These are phyloP conservation scores for Eragrostis nindensis DNA, from an alignment of 176 grass and related monocot genomes.

Conservation along the genomic window DNA sequence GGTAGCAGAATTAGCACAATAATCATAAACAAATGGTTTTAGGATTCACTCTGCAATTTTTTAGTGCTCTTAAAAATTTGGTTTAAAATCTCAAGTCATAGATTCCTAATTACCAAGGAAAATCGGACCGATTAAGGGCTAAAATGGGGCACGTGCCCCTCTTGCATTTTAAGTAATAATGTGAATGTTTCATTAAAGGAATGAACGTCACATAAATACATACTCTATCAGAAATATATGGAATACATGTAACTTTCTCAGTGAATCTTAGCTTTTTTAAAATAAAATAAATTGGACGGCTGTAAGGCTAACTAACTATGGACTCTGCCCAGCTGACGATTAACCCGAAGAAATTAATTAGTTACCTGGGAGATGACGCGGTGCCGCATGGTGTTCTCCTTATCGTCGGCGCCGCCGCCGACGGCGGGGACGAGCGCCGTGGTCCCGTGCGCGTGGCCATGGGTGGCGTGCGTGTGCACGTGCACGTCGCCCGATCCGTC, in stretches of 20 bases:
- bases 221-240: too few species aligned
- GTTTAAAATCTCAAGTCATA: too few species aligned
- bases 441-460: constrained; percentile 56
- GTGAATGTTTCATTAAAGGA: too few species aligned
- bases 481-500: neutral
- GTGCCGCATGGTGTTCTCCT: constrained; percentile 44
- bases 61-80: too few species aligned
- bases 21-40: too few species aligned
- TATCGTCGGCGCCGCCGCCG: constrained; percentile 34
- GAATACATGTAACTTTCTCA: neutral
- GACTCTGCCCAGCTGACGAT: neutral
- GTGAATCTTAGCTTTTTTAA: neutral
- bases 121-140: neutral
- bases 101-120: too few species aligned
- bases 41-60: too few species aligned
- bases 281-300: neutral
- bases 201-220: too few species aligned
- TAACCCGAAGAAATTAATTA: too few species aligned
- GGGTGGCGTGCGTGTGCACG: constrained; percentile 55
- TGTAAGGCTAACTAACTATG: neutral
- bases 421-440: constrained; percentile 31
- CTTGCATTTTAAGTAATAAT: neutral
- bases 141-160: neutral
- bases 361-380: constrained; percentile 58
- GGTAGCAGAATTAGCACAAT: too few species aligned